A percentile compares a stretch with the other conserved stretches of the same genome.
Conservation (phyloP, 1,139 yeast genomes). For the Saccharomyces hybrid region DNA sequence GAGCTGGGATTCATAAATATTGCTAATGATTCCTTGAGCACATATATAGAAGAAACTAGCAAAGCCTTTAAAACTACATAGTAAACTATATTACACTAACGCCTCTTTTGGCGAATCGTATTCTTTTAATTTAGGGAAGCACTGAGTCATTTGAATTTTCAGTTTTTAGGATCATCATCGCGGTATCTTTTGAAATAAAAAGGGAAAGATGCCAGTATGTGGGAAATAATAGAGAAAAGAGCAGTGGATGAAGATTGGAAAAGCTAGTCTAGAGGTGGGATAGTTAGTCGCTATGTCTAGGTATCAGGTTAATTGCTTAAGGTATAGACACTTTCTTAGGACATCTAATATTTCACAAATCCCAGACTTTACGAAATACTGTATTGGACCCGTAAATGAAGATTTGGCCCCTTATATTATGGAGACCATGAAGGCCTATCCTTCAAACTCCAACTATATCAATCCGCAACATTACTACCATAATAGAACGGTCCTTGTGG, state of each 20-base stretch:
- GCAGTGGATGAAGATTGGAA: background rate
- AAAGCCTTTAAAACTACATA: background rate
- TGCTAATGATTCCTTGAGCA: conserved; percentile 19
- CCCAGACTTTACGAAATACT: conserved; percentile 30
- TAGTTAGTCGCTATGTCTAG: background rate
- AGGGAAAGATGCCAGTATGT: background rate
- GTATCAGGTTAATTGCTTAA: background rate
- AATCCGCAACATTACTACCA: conserved; percentile 75
- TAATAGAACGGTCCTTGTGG: conserved; percentile 52
- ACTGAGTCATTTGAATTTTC: background rate
- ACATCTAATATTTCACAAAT: conserved; percentile 23
- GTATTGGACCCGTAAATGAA: conserved; percentile 26
- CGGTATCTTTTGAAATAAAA: background rate
- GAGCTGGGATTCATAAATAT: conserved; percentile 24
- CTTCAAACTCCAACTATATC: conserved; percentile 33
- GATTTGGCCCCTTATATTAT: conserved; percentile 29
- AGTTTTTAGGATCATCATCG: background rate
- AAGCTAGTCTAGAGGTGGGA: background rate
- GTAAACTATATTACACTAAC: background rate
- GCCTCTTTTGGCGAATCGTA: background rate
- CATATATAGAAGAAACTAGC: conserved; percentile 4
- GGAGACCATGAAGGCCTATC: conserved; percentile 28
- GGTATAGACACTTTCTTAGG: conserved; percentile 14
- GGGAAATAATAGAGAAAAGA: background rate
- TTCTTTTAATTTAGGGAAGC: background rate